Evolutionary conservation across 257 asterid species (phyloP).

Genomic region (Marsdenia floribunda): DNA sequence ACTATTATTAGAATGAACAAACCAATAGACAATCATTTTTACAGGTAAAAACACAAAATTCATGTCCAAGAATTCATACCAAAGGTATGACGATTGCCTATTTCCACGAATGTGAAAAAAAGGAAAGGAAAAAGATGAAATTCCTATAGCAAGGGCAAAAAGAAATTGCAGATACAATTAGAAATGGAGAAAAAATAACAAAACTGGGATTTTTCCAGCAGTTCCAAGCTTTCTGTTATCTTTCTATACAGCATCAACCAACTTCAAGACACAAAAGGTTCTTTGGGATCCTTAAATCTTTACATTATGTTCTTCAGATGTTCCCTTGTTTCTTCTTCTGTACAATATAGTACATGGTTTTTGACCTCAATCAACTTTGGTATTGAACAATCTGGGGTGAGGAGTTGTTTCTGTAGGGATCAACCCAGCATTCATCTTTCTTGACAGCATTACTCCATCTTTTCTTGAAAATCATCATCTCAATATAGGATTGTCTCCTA

Average conservation of each 20-base stretch:
- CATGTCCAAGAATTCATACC: background rate
- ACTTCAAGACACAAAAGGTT: background rate
- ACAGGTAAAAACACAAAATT: background rate
- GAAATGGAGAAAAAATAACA: too few species aligned
- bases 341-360: constrained; percentile 6
- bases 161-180: too few species aligned
- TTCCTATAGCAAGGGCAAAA: too few species aligned
- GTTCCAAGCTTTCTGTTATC: too few species aligned
- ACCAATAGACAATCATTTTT: background rate
- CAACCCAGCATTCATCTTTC: constrained; percentile 66
- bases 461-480: constrained; percentile 50
- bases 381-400: constrained; percentile 8
- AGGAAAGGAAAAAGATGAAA: too few species aligned
- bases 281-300: constrained; percentile 1
- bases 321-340: constrained; percentile 7
- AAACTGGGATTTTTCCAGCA: too few species aligned
- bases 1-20: background rate
- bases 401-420: constrained; percentile 39
- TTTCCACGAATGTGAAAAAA: background rate
- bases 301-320: background rate
- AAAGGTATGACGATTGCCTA: background rate
- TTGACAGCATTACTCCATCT: constrained; percentile 62
- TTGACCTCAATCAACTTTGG: background rate
- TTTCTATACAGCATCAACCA: too few species aligned
- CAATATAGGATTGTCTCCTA: constrained; percentile 47